A percentile compares a stretch with the other conserved stretches of the same genome.
These are phyloP conservation scores for Daedaleopsis nitida DNA, from an alignment of 768 basidiomycete species.

Conservation along the genomic window DNA sequence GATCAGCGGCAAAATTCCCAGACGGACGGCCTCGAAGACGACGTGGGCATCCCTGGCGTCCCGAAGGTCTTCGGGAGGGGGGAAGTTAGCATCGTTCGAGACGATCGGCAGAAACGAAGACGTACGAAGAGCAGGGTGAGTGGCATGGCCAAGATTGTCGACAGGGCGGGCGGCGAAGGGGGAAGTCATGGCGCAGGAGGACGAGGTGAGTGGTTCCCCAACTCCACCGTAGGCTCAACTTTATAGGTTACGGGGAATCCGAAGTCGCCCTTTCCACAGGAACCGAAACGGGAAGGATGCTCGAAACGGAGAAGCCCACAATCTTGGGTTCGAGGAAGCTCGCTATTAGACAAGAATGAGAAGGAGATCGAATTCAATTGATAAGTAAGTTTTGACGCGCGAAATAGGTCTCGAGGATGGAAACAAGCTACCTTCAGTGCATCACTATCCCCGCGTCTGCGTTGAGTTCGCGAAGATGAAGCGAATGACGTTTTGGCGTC, in stretches of 20 bases:
- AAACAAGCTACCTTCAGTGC: slow-evolving; percentile 1
- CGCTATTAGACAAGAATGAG: slow-evolving; percentile 14
- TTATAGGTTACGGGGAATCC: slow-evolving; percentile 25
- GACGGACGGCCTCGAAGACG: slow-evolving; percentile 74
- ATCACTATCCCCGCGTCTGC: slow-evolving; percentile 4
- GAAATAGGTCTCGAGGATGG: slow-evolving; percentile 11
- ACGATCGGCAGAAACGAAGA: background rate
- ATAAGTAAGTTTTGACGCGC: slow-evolving; percentile 15
- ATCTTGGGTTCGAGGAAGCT: slow-evolving; percentile 18
- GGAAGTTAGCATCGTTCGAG: background rate
- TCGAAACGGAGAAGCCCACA: slow-evolving; percentile 18
- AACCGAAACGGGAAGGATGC: slow-evolving; percentile 23
- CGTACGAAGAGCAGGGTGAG: slow-evolving; percentile 36
- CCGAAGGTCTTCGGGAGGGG: slow-evolving; percentile 56
- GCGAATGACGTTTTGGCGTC: slow-evolving; percentile 6
- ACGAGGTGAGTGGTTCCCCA: slow-evolving; percentile 11
- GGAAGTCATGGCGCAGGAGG: slow-evolving; percentile 14
- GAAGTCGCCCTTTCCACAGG: slow-evolving; percentile 24
- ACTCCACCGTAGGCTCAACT: slow-evolving; percentile 17
- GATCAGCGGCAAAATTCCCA: slow-evolving; percentile 68
- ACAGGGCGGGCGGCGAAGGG: slow-evolving; percentile 8
- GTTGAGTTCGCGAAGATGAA: slow-evolving; percentile 4
- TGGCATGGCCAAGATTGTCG: slow-evolving; percentile 24
- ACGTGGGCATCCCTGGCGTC: slow-evolving; percentile 81
- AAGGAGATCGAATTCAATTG: slow-evolving; percentile 19